Conservation (phyloP, 805 yeast genomes). For the Wickerhamiella sergipiensis region DNA sequence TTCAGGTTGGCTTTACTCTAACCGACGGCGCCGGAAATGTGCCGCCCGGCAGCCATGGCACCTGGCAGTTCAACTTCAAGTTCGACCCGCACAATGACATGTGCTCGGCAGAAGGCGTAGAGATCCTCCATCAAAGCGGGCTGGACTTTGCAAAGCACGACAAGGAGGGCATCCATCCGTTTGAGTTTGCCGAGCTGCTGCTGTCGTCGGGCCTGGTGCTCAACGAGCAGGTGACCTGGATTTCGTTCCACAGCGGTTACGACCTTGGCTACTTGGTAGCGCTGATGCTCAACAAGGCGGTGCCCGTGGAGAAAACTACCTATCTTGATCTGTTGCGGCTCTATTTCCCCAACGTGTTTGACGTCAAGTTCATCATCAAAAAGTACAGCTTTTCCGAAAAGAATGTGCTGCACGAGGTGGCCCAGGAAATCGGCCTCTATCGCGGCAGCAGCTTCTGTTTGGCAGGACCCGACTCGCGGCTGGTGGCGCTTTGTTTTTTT, state of each 20-base stretch:
- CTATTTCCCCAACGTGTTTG: slow-evolving; percentile 74
- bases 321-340: slow-evolving; percentile 56
- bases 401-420: slow-evolving; percentile 26
- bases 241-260: slow-evolving; percentile 86
- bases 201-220: slow-evolving; percentile 77
- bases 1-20: slow-evolving; percentile 73
- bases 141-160: slow-evolving; percentile 65
- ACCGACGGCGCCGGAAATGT: slow-evolving; percentile 56
- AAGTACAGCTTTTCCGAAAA: slow-evolving; percentile 24
- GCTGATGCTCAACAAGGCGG: slow-evolving; percentile 53
- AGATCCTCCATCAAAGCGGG: slow-evolving; percentile 67
- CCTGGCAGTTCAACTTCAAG: slow-evolving; percentile 95
- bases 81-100: slow-evolving; percentile 65
- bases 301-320: slow-evolving; percentile 72
- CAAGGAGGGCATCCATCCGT: slow-evolving; percentile 62
- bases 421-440: slow-evolving; percentile 30
- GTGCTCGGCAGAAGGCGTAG: slow-evolving; percentile 77
- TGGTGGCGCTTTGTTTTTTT: slow-evolving; percentile 31
- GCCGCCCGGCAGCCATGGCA: slow-evolving; percentile 52
- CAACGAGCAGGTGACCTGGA: slow-evolving; percentile 64
- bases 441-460: slow-evolving; percentile 26
- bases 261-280: slow-evolving; percentile 84
- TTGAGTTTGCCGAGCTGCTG: slow-evolving; percentile 70
- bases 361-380: slow-evolving; percentile 45
- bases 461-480: slow-evolving; percentile 33